Evolutionary conservation across 2,329 filamentous ascomycete genomes (phyloP).

Genomic region (Verticillium longisporum): DNA sequence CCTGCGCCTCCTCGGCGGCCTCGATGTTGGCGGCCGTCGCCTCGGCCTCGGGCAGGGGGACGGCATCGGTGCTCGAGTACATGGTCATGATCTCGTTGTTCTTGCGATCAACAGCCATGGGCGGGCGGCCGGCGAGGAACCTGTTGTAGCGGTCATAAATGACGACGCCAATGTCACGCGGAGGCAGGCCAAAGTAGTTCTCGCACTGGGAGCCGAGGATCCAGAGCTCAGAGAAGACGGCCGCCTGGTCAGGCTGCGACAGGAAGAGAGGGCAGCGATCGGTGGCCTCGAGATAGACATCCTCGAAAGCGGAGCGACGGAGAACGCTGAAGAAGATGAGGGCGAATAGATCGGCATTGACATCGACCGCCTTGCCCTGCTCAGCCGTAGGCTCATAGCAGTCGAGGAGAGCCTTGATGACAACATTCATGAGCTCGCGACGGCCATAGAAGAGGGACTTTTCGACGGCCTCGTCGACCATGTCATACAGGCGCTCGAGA

Average conservation of each 20-base stretch:
- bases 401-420: constrained; percentile 28
- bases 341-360: constrained; percentile 45
- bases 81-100: constrained; percentile 25
- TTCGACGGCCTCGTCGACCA: constrained; percentile 17
- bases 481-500: constrained; percentile 16
- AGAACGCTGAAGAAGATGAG: constrained; percentile 52
- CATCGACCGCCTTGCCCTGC: constrained; percentile 24
- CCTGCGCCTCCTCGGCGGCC: background rate
- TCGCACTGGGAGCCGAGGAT: constrained; percentile 57
- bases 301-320: constrained; percentile 49
- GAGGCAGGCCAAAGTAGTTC: constrained; percentile 51
- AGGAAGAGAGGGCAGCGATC: constrained; percentile 57
- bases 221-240: constrained; percentile 57
- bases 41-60: constrained; percentile 1
- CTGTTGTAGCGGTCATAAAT: constrained; percentile 23
- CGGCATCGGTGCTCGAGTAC: constrained; percentile 21
- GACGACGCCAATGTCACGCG: constrained; percentile 37
- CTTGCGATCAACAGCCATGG: constrained; percentile 15
- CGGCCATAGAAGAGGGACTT: constrained; percentile 22
- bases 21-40: background rate
- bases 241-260: constrained; percentile 54
- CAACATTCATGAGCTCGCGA: constrained; percentile 21
- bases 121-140: constrained; percentile 18
- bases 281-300: constrained; percentile 56
- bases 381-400: constrained; percentile 14